Evolutionary conservation across 768 basidiomycete genomes (phyloP), one percentile per base, ranked within the genome.

Genomic region (Russula compacta): DNA sequence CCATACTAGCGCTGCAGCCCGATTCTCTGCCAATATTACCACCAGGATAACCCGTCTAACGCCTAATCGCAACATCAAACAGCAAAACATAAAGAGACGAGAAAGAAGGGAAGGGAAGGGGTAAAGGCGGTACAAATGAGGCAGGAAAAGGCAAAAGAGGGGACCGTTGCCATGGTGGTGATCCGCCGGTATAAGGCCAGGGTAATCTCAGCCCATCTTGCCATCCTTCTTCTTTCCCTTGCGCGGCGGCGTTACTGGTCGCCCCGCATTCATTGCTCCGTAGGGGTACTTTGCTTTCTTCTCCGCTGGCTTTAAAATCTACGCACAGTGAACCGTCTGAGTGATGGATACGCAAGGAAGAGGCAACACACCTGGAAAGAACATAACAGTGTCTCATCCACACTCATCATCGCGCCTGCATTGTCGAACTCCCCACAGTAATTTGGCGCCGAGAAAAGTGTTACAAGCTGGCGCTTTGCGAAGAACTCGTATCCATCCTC

Each of bases 401-500:
- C 95, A 69, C 91, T 94, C 95, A 98, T 99, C 95, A 99, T 99
- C 38, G 95, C 95, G 40, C 95, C 95, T 4, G 95, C 95, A 73
- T 99, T 99, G 74, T 99, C 95, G 70, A 99, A 99, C 77, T 98
- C 90, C 65, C 92, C 89, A 68, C 89, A 92, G 70, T 92, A 92
- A 78, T 92, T 92, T 61, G 95, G 95, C 54, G 95, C 95, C 24
- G 93, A 95, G 78, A 98, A 98, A 48, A 98, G 73, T 46, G 95
- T 98, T 66, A 98, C 95, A 67, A 98, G 75, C 77, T 95, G 94
- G 66, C 95, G 82, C 77, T 98, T 98, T 49, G 95, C 95, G 70
- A 98, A 98, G 76, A 98, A 98, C 73, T 98, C 95, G 73, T 98
- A 98, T 43, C 95, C 95, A 67, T 98, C 95, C 72, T 98, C 95